These are phyloP conservation scores for Tolypocladium guangdongense DNA, from an alignment of 2,329 filamentous ascomycete genomes.

Conservation along the genomic window DNA sequence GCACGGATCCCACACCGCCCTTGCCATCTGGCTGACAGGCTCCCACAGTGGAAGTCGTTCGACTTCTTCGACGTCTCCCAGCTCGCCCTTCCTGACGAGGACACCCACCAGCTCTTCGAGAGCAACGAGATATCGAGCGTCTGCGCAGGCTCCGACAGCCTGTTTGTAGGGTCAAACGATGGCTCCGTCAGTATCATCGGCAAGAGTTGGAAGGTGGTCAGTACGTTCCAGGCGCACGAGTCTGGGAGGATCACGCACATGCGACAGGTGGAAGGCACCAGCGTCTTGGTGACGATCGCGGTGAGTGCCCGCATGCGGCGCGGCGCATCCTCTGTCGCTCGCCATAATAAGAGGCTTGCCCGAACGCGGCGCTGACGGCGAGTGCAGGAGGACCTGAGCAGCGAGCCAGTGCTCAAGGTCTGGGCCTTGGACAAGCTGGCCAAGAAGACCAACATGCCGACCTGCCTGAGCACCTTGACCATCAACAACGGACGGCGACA, in stretches of 20 bases:
- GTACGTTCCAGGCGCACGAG: conserved; percentile 81
- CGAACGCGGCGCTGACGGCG: neutral
- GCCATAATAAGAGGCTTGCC: neutral
- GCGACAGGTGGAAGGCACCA: conserved; percentile 81
- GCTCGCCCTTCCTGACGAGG: conserved; percentile 69
- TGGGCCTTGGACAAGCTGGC: conserved; percentile 92
- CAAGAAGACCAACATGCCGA: conserved; percentile 85
- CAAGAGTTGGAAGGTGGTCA: conserved; percentile 73
- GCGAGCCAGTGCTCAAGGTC: conserved; percentile 86
- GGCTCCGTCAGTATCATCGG: conserved; percentile 83
- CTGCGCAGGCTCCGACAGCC: conserved; percentile 75
- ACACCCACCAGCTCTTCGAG: conserved; percentile 68
- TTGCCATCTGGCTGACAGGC: neutral
- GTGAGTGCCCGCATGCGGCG: conserved; percentile 23
- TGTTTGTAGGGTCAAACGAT: conserved; percentile 80
- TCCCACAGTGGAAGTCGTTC: conserved; percentile 85
- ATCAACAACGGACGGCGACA: conserved; percentile 86
- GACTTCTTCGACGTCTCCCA: conserved; percentile 96
- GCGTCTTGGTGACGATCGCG: conserved; percentile 72
- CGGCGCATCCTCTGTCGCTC: neutral
- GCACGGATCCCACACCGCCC: neutral
- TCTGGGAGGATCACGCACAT: conserved; percentile 75
- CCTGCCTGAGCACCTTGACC: conserved; percentile 73
- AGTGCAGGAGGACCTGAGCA: conserved; percentile 69
- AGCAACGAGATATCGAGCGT: conserved; percentile 74